Conservation (phyloP, 1,284 basidiomycete genomes). For the Fomitopsis betulina region DNA sequence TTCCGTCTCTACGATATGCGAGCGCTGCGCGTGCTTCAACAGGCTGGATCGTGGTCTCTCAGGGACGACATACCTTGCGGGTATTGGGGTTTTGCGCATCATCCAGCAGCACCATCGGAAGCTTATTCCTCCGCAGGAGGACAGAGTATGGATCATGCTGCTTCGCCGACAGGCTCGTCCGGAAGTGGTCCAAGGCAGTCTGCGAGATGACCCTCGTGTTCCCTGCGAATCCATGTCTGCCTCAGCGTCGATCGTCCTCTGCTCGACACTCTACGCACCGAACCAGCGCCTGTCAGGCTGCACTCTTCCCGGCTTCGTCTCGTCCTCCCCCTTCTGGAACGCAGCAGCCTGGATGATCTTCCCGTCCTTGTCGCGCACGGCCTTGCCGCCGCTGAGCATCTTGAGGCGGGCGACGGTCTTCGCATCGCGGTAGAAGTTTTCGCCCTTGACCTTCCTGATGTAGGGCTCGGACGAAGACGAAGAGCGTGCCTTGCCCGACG, state of each 20-base stretch:
- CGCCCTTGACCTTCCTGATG: slow-evolving; percentile 79
- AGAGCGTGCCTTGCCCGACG: slow-evolving; percentile 47
- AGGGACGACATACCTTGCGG: slow-evolving; percentile 57
- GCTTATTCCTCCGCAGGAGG: slow-evolving; percentile 85
- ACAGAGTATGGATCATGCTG: slow-evolving; percentile 95
- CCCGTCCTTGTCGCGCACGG: slow-evolving; percentile 84
- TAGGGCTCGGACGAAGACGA: slow-evolving; percentile 41
- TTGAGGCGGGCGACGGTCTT: slow-evolving; percentile 81
- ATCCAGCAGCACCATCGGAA: slow-evolving; percentile 91
- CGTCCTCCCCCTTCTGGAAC: slow-evolving; percentile 89
- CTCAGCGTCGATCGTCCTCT: neutral
- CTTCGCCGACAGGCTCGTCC: slow-evolving; percentile 77
- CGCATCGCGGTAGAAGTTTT: slow-evolving; percentile 92
- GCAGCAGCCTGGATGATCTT: slow-evolving; percentile 90
- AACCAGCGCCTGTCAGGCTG: slow-evolving; percentile 96
- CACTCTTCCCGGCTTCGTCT: slow-evolving; percentile 83
- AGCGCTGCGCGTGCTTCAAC: slow-evolving; percentile 42
- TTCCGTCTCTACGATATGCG: slow-evolving; percentile 92
- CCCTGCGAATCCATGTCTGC: slow-evolving; percentile 40
- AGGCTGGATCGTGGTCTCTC: neutral
- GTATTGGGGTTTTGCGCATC: slow-evolving; percentile 76
- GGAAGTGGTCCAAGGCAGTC: slow-evolving; percentile 89
- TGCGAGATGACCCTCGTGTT: slow-evolving; percentile 99
- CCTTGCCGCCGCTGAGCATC: slow-evolving; percentile 89
- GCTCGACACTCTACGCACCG: slow-evolving; percentile 49